Evolutionary conservation across 2,329 filamentous ascomycete genomes (phyloP), one percentile per base, ranked within the genome.

Genomic region (Clonostachys rosea): DNA sequence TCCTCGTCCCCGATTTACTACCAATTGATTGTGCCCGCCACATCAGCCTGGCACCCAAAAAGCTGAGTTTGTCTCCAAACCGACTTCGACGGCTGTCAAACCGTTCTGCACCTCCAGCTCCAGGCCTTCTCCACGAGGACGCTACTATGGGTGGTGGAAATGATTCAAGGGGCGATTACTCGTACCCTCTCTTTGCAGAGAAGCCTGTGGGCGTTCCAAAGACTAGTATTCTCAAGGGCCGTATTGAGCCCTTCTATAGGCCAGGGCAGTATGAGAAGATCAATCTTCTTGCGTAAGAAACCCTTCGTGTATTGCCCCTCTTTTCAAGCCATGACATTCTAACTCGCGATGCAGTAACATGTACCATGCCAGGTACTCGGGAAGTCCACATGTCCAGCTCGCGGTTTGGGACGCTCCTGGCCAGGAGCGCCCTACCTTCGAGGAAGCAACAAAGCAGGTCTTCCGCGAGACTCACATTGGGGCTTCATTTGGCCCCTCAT

Each of bases 401-500:
- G 89, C 78, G 49, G 89, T 91, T 49, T 96, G 91, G 81, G 85
- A 87, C 48, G 89, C 90, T 13, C 91, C 91, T 2, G 75, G 85
- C 57, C 83, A 89, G 44, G 77, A 83, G 24, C 83, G 94, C 14
- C 94, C 94, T 3, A 84, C 86, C 5, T 99, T 99, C 70, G 71
- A 91, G 52, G 89, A 96, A 47, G 92, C 91, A 6, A 72, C 76
- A n/a, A 74, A 72, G 43, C 84, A 95, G 55, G 71, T 84, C 7
- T 99, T 92, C 71, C 79, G 78, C 45, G 78, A 84, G 43, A 87
- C 91, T 9, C 73, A 79, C 16, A 83, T 91, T 47, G 91, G 92
- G 49, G 78, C 86, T 49, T 82, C 75, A 7, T 97, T 97, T 57
- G 94, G 94, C 1, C 94, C 94, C 3, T 94, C 91, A 35, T 99